phyloP scores from a whole-genome alignment of 1,284 basidiomycete species.

The Cutaneotrichosporon cyanovorans region DNA sequence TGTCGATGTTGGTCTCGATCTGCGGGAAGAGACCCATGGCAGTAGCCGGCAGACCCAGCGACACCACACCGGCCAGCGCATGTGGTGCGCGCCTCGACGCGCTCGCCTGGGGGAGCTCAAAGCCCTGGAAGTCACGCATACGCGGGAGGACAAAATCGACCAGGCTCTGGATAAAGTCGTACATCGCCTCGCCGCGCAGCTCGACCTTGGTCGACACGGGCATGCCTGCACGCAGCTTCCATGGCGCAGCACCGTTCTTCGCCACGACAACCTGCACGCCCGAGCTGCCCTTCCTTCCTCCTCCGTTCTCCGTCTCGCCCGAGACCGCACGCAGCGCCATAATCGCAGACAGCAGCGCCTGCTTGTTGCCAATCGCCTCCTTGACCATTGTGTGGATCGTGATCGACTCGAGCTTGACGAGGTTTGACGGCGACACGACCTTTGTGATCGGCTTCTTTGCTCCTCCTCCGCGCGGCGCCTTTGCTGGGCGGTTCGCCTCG shows the following conservation, averaged over 20 bases:
- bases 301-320: slow-evolving; percentile 67
- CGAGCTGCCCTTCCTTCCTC: slow-evolving; percentile 57
- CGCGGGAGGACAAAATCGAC: slow-evolving; percentile 92
- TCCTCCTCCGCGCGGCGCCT: slow-evolving; percentile 39
- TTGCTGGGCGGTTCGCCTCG: slow-evolving; percentile 42
- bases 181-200: slow-evolving; percentile 82
- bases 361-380: slow-evolving; percentile 65
- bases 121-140: slow-evolving; percentile 78
- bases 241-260: slow-evolving; percentile 72
- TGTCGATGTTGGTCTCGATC: slow-evolving; percentile 82
- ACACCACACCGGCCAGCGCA: slow-evolving; percentile 76
- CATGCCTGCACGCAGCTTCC: slow-evolving; percentile 71
- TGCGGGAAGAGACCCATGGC: slow-evolving; percentile 91
- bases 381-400: slow-evolving; percentile 78
- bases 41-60: slow-evolving; percentile 72
- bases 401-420: slow-evolving; percentile 73
- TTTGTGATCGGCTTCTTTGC: slow-evolving; percentile 37
- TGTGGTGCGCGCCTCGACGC: slow-evolving; percentile 54
- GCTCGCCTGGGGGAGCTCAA: slow-evolving; percentile 64
- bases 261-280: slow-evolving; percentile 77
- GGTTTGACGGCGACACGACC: slow-evolving; percentile 57
- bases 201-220: slow-evolving; percentile 86
- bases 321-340: slow-evolving; percentile 82
- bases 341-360: slow-evolving; percentile 71
- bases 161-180: slow-evolving; percentile 81